Evolutionary conservation across 352 stramenopile genomes (phyloP).

Genomic region (Phytopythium vexans): DNA sequence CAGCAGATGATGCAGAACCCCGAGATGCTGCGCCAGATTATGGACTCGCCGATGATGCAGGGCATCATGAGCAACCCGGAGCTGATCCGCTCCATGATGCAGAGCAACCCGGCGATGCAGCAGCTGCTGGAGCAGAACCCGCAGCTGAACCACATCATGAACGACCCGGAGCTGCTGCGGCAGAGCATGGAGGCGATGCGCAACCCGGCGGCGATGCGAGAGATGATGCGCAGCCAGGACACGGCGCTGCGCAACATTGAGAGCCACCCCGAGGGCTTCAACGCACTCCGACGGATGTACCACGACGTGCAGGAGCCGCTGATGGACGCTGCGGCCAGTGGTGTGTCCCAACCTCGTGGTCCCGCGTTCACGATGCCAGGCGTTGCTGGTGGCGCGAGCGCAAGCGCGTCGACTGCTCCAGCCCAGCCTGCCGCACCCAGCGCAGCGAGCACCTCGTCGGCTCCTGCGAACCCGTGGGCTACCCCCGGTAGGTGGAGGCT

Average conservation of each 20-base stretch:
- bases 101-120: constrained; percentile 95
- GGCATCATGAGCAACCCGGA: constrained; percentile 94
- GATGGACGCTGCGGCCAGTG: constrained; percentile 87
- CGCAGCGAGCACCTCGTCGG: constrained; percentile 11
- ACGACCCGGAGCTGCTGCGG: constrained; percentile 94
- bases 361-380: constrained; percentile 85
- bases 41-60: constrained; percentile 92
- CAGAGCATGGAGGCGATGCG: constrained; percentile 97
- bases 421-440: not conserved
- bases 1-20: constrained; percentile 89
- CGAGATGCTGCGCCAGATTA: constrained; percentile 87
- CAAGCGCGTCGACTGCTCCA: constrained; percentile 14
- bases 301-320: constrained; percentile 95
- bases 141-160: constrained; percentile 94
- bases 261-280: constrained; percentile 97
- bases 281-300: constrained; percentile 94
- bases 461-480: constrained; percentile 61
- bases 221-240: constrained; percentile 98
- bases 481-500: constrained; percentile 5
- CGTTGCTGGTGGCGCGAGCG: constrained; percentile 41
- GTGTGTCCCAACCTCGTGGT: constrained; percentile 34
- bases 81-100: constrained; percentile 94
- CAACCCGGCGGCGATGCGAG: constrained; percentile 93
- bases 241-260: constrained; percentile 96
- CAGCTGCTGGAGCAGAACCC: constrained; percentile 95